Percentiles rank a stretch among this genome's conserved stretches.
Conservation (phyloP, 768 basidiomycete genomes). For the Mycena chlorophos region DNA sequence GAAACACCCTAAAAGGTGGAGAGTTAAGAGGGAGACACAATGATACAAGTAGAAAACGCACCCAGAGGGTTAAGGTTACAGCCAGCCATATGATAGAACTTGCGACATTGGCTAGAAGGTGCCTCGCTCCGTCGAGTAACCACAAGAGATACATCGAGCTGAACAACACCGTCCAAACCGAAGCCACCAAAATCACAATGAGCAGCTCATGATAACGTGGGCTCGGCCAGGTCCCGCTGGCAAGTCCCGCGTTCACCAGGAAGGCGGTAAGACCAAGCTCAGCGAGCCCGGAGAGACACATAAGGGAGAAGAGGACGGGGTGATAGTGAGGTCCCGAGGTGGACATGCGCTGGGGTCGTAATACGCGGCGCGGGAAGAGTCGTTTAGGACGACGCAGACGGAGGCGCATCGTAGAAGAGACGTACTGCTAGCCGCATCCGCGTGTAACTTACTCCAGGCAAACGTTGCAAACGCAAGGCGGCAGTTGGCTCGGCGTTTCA, state of each 20-base stretch:
- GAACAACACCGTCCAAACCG: constrained; percentile 76
- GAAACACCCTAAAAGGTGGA: constrained; percentile 62
- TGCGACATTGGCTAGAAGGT: constrained; percentile 73
- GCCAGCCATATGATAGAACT: constrained; percentile 76
- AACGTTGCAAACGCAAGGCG: constrained; percentile 22
- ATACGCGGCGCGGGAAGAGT: constrained; percentile 2
- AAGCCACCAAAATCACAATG: constrained; percentile 61
- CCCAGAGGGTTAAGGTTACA: constrained; percentile 68
- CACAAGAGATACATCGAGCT: constrained; percentile 69
- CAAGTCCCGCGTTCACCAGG: constrained; percentile 68
- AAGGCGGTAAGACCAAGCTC: constrained; percentile 77
- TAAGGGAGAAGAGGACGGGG: constrained; percentile 61
- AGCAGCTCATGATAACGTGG: constrained; percentile 65
- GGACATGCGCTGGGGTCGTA: constrained; percentile 11
- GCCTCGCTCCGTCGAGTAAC: constrained; percentile 64
- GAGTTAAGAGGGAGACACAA: neutral
- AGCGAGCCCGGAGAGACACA: constrained; percentile 65
- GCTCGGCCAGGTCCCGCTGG: constrained; percentile 59
- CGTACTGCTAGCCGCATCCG: neutral
- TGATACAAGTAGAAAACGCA: constrained; percentile 29
- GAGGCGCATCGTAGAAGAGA: constrained; percentile 12
- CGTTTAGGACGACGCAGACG: constrained; percentile 13
- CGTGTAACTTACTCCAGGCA: constrained; percentile 1
- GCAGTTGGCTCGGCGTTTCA: neutral
- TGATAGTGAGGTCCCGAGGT: constrained; percentile 46